Base-by-base conservation (phyloP, 176 grass and related monocot genomes). In the Ampelocalamus luodianensis region DNA sequence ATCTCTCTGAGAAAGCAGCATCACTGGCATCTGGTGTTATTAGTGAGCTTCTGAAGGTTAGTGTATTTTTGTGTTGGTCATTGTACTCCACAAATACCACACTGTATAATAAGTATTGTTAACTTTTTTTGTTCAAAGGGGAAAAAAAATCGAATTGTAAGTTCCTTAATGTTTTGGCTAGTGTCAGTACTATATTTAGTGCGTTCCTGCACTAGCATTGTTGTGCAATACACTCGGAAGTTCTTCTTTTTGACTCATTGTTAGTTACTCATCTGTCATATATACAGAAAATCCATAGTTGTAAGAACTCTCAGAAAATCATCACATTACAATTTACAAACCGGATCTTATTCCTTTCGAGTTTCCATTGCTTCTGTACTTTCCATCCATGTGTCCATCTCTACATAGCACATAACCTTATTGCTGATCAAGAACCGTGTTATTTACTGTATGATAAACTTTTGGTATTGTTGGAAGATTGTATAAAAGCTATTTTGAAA, bases 1-100 rank as follows among this genome's bases (percentile, higher is more conserved):
- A 92, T 88, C 91, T 99, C 80, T 91, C 91, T 79, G 90, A 99
- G 73, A 99, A 99, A 85, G 88, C 85, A 65, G 85, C 90, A 34
- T 86, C 90, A 84, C 77, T 96, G 24, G 96, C 93, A 53, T 87
- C 79, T 76, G 78, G 87, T 79, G 71, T 96, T 68, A 91, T 99
- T 68, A 82, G 66, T 81, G 96, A 96, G 86, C 82, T 99, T 39
- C 88, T 80, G 29, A 92, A 91, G 88, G 96, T 94, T 48, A 71
- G 88, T 87, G 22, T 50, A 39, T 53, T 68, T 78, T 77, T 70
- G 9, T 78, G 42, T 53, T 77, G 55, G 54, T 55, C 15, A 70
- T 86, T 78, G 38, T 85, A 39, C 34, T 40, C 24, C 23, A 40
- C 45, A 70, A 61, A 45, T 64, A 54, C 43, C 26, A 18, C 13